Evolutionary conservation across 2,329 filamentous ascomycete genomes (phyloP), one percentile per base, ranked within the genome.

Genomic region (Aspergillus sp.): DNA sequence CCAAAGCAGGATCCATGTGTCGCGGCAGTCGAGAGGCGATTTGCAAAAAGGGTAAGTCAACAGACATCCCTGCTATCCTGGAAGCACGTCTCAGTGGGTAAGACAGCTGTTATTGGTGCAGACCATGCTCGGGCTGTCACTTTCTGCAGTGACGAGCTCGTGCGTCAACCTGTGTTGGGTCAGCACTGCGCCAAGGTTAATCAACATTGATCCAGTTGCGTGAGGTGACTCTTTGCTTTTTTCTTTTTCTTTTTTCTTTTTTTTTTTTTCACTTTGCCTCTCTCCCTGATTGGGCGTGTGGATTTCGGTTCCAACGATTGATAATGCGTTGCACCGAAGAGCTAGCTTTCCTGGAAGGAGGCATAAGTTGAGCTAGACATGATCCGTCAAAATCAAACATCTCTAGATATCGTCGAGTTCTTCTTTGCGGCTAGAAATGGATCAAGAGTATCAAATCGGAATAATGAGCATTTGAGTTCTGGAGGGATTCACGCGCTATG

Each of bases 61-160:
- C 49, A 44, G 23, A 25, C 45, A 58, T 48, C 55, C 52, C 56
- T 58, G 35, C 48, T 63, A 58, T 54, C 55, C 46, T 52, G 51
- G 61, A 56, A 58, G 60, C 60, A 60, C 61, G 58, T 66, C 57
- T 61, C 56, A 49, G 52, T 46, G 50, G 47, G 37, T 61, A 33
- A 43, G 44, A 58, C 57, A 41, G 47, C 47, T 61, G 59, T 58
- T 56, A 66, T 63, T 66, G 64, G 63, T 23, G 60, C 55, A 62
- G 55, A 61, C 57, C 27, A 9, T 11, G 27, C 9, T 31, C 56
- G 47, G 60, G 52, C 56, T 56, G 58, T 55, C 61, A 59, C 35
- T 51, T 53, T 56, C 57, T 62, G 63, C 62, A 63, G 57, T 61
- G 50, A 62, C 50, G 60, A 58, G 59, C 63, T 60, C 59, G 62